A percentile compares a stretch with the other conserved stretches of the same genome.
phyloP scores from a whole-genome alignment of 352 stramenopile genomes.

The Pythium folliculosum region DNA sequence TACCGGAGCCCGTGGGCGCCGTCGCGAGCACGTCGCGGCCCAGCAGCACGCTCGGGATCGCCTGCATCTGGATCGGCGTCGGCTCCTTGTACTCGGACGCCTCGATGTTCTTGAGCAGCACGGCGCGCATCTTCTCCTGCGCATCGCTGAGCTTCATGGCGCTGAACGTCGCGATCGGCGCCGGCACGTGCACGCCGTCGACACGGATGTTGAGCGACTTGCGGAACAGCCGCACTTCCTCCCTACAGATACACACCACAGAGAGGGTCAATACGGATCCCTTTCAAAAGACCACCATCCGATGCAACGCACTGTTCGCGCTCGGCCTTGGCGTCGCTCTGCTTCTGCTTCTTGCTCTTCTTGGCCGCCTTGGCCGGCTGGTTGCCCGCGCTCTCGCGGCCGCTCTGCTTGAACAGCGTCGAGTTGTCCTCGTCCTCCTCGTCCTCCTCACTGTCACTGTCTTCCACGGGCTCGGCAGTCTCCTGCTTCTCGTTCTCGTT shows the following conservation, averaged over 20 bases:
- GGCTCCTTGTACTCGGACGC: constrained; percentile 97
- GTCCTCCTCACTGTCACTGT: constrained; percentile 21
- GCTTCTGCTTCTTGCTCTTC: constrained; percentile 37
- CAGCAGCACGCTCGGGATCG: constrained; percentile 89
- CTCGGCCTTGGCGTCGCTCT: constrained; percentile 22
- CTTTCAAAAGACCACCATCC: not conserved
- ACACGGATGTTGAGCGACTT: constrained; percentile 84
- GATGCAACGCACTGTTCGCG: constrained; percentile 39
- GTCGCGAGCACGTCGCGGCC: constrained; percentile 94
- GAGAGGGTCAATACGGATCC: not conserved
- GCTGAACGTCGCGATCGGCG: constrained; percentile 75
- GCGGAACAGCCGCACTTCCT: constrained; percentile 63
- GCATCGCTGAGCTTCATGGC: constrained; percentile 58
- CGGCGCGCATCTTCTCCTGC: constrained; percentile 52
- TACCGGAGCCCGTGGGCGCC: constrained; percentile 97
- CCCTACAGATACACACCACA: constrained; percentile 30
- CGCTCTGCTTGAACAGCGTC: constrained; percentile 51
- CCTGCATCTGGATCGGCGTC: constrained; percentile 99
- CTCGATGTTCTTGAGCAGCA: constrained; percentile 85
- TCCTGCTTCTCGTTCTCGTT: constrained; percentile 26
- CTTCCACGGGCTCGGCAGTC: constrained; percentile 32
- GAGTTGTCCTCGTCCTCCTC: constrained; percentile 10
- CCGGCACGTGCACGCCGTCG: constrained; percentile 57
- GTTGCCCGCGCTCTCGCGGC: constrained; percentile 13
- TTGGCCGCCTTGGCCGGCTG: constrained; percentile 7